A percentile compares a stretch with the other conserved stretches of the same genome.
These are phyloP conservation scores for Chiua virens DNA, from an alignment of 768 basidiomycete genomes.

Conservation along the genomic window DNA sequence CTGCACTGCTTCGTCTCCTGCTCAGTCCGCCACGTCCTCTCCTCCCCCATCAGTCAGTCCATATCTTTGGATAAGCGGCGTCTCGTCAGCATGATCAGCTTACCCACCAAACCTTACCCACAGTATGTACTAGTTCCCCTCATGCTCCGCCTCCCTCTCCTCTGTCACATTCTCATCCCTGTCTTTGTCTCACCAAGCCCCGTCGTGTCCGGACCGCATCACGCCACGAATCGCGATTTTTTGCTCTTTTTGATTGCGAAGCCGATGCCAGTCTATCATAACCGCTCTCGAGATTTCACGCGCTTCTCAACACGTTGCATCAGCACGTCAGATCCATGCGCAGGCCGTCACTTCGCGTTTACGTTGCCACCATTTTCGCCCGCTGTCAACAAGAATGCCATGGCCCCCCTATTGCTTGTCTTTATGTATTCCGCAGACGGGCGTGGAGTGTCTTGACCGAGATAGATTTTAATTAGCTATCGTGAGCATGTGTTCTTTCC, in stretches of 20 bases:
- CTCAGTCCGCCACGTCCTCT: conserved; percentile 12
- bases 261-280: conserved; percentile 34
- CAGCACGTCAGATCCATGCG: conserved; percentile 36
- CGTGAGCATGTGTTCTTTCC: conserved; percentile 21
- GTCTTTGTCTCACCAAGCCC: conserved; percentile 9
- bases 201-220: conserved; percentile 17
- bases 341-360: conserved; percentile 30
- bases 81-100: conserved; percentile 17
- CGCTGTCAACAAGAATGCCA: conserved; percentile 23
- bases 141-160: conserved; percentile 11
- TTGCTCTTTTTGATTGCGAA: conserved; percentile 23
- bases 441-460: conserved; percentile 35
- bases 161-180: conserved; percentile 8
- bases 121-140: conserved; percentile 2
- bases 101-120: conserved; percentile 19
- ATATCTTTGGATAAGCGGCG: conserved; percentile 20
- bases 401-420: conserved; percentile 33
- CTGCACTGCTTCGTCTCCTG: conserved; percentile 26
- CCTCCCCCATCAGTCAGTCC: conserved; percentile 18
- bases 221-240: conserved; percentile 23
- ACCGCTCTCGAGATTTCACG: conserved; percentile 34
- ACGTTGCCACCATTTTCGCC: conserved; percentile 29
- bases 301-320: conserved; percentile 37
- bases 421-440: conserved; percentile 37
- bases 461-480: conserved; percentile 35